These are phyloP conservation scores for Mesostigma viride DNA, from an alignment of 139 green algal species.

Conservation along the genomic window DNA sequence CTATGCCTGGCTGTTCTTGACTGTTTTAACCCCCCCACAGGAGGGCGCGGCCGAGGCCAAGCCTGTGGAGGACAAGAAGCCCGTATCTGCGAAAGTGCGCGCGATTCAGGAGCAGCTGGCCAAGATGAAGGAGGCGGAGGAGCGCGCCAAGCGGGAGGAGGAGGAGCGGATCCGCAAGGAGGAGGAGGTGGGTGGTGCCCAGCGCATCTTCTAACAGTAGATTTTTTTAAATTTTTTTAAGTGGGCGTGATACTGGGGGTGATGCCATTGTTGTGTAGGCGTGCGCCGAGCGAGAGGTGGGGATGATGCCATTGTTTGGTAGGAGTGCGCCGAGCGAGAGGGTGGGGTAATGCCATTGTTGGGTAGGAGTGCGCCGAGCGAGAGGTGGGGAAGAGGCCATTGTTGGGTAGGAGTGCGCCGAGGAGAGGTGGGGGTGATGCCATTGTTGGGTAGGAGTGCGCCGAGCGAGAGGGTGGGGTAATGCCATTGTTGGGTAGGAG, in stretches of 20 bases:
- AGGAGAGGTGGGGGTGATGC: too few relatives aligned
- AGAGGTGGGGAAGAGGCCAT: too few relatives aligned
- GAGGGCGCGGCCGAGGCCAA: too few relatives aligned
- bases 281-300: background rate
- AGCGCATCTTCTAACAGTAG: too few relatives aligned
- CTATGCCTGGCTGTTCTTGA: too few relatives aligned
- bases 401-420: too few relatives aligned
- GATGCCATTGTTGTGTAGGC: background rate
- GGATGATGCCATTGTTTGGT: background rate
- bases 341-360: background rate
- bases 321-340: background rate
- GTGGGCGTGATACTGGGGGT: too few relatives aligned
- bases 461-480: too few relatives aligned
- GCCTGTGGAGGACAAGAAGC: constrained; percentile 21
- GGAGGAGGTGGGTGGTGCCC: constrained; percentile 35
- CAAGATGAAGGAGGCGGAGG: constrained; percentile 40
- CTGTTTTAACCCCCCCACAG: too few relatives aligned
- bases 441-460: too few relatives aligned
- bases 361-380: background rate
- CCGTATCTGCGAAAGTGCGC: constrained; percentile 23
- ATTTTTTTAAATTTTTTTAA: too few relatives aligned
- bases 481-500: too few relatives aligned
- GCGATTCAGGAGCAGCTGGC: constrained; percentile 37
- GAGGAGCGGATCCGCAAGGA: constrained; percentile 35
- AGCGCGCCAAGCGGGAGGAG: constrained; percentile 48